These are phyloP conservation scores for Pythium scleroteichum DNA, from an alignment of 352 stramenopile genomes.

Conservation along the genomic window DNA sequence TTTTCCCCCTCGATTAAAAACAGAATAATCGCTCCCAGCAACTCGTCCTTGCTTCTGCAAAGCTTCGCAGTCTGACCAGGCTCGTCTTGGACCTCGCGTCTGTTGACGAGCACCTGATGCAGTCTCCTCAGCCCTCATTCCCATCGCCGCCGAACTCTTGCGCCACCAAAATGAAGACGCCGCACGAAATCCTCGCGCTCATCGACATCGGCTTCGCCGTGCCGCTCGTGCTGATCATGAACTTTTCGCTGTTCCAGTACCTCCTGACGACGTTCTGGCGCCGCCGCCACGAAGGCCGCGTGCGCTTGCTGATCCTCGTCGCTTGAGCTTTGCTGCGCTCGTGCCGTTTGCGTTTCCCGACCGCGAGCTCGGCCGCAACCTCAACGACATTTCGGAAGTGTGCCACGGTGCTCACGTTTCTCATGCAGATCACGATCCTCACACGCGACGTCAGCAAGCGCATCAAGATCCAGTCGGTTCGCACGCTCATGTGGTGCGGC, in stretches of 20 bases:
- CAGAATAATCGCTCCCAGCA: background rate
- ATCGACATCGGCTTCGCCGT: constrained; percentile 10
- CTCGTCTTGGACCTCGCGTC: background rate
- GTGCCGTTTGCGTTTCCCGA: constrained; percentile 18
- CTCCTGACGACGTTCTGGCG: constrained; percentile 12
- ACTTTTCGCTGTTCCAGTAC: constrained; percentile 28
- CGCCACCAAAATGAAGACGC: background rate
- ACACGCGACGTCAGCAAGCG: constrained; percentile 17
- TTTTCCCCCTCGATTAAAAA: background rate
- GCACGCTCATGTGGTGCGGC: constrained; percentile 1
- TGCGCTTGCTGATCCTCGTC: constrained; percentile 5
- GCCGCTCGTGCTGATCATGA: constrained; percentile 20
- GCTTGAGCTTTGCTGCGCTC: constrained; percentile 18
- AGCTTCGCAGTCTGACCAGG: background rate
- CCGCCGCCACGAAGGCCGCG: constrained; percentile 5
- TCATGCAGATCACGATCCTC: constrained; percentile 30
- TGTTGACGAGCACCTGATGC: background rate
- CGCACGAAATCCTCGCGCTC: constrained; percentile 3
- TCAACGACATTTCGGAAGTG: constrained; percentile 26
- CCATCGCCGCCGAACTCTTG: background rate
- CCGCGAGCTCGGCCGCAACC: constrained; percentile 1
- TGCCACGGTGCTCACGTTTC: constrained; percentile 25
- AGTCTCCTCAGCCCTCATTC: too few species aligned
- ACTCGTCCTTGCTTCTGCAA: background rate
- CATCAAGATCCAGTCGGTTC: constrained; percentile 18